Base-by-base conservation (phyloP, 257 asterid species). In the Primulina tabacum region DNA sequence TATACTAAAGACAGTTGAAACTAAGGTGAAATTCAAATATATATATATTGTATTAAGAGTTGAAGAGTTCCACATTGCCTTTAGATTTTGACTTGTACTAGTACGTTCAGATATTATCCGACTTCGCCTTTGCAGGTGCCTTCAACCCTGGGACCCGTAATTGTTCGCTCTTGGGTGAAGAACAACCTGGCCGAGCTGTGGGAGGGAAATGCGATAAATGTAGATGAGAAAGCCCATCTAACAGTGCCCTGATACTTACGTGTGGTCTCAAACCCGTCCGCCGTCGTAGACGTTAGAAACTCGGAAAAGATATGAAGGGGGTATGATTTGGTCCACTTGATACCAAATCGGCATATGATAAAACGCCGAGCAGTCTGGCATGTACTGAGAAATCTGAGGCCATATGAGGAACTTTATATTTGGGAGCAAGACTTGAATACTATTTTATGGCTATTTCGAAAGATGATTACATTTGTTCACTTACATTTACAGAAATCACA, bases 71-170 rank as follows among this genome's bases (percentile, higher is more conserved):
- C 53, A 43, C 57, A 16, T 17, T 17, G 57, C 21, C 57, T 50
- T 50, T 17, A 8, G 2, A 14, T 16, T 50, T 5, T 16, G 57
- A 50, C 57, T 50, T 16, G 3, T 11, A 16, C 21, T 50, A 1
- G 20, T 50, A 17, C 5, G 21, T 16, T 50, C 5, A 50, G 20
- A 50, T 50, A 14, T 16, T 16, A 50, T 50, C 57, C 57, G 10
- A 4, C 35, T 58, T 61, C 47, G n/a, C 21, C 11, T 10, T 65
- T 67, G 62, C 33, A 92, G 98, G 98, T 92, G 65, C 98, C 98
- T 4, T 87, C 90, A 35, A 92, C 97, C 6, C 69, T 92, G 83
- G 98, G 98, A 17, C 98, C 97, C 2, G 77, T 92, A 21, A 76
- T 93, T 34, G 37, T 87, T 68, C 80, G 88, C 53, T 83, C 96